Base-by-base conservation (phyloP, 225 moss, liverwort and hornwort genomes). In the Physcomitrium patens region DNA sequence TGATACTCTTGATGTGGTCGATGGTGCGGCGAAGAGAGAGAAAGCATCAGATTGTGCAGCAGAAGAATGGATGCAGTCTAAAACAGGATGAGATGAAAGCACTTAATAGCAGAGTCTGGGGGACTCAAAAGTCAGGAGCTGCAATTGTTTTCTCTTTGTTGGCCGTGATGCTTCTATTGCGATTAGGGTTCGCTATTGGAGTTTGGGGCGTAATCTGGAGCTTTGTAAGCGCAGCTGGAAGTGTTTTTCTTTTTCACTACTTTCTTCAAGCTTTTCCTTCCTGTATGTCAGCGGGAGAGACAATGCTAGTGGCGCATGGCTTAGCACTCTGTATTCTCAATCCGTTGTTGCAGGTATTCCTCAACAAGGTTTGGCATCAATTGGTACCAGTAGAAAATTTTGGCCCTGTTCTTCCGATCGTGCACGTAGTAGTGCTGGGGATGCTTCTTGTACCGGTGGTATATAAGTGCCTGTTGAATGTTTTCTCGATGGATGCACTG, bases 301-400 rank as follows among this genome's bases (percentile, higher is more conserved):
- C 91, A 52, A 95, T 99, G 89, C 85, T 99, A 43, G 89, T 93
- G 15, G 81, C 91, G n/a, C 87, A 94, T 67, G 97, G 97, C 17
- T 76, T 95, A 26, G 77, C 89, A 18, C 83, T 99, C 45, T 99
- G 85, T 78, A 67, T 82, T 63, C 59, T 89, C 18, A 74, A 66
- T 20, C 83, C 82, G 48, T 75, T 85, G 71, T 57, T 75, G 68
- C 84, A 70, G 31, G 23, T 79, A 19, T 60, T 78, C n/a, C 48
- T 76, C 19, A 44, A 12, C n/a, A 74, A 45, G 63, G 17, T 68
- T 16, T 73, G 76, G 57, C 76, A 73, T 10, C 78, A 72, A 43
- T 68, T 61, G 52, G 26, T 61, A 60, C 52, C 45, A 37, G 71
- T 17, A 28, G 68, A 66, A 67, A 71, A 73, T 63, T 56, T 67